Conservation (phyloP, 148 eudicot genomes). For the Amaranthus palmeri region DNA sequence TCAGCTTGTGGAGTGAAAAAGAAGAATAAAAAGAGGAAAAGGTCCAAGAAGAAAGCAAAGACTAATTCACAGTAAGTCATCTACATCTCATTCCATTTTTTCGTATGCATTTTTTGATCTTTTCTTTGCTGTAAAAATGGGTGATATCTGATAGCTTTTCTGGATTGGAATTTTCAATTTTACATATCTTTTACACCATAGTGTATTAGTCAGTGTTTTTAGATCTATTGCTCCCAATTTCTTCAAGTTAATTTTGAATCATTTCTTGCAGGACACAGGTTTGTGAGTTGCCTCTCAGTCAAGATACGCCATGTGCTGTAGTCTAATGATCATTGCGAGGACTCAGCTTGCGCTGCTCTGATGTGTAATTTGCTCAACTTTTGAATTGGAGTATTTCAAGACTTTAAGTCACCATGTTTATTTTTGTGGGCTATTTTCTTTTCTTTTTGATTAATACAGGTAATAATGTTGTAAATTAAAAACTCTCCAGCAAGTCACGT, state of each 20-base stretch:
- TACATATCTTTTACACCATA: background rate
- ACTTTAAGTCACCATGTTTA: too few species aligned
- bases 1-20: conserved; percentile 28
- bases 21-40: conserved; percentile 31
- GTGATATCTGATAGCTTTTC: background rate
- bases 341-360: too few species aligned
- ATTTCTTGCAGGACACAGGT: conserved; percentile 15
- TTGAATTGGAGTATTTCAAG: too few species aligned
- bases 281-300: conserved; percentile 3
- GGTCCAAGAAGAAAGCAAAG: conserved; percentile 32
- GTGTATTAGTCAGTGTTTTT: background rate
- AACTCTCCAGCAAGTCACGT: too few species aligned
- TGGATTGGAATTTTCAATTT: background rate
- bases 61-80: conserved; percentile 24
- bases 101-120: background rate
- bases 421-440: too few species aligned
- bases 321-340: background rate
- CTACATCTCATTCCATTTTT: conserved; percentile 4
- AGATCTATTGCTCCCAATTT: background rate
- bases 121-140: background rate
- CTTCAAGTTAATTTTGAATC: background rate
- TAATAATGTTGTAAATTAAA: too few species aligned
- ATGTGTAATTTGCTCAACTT: too few species aligned
- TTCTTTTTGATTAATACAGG: too few species aligned
- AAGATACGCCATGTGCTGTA: conserved; percentile 1